A percentile compares a stretch with the other conserved stretches of the same genome.
Evolutionary conservation across 179 eudicot genomes (phyloP).

Genomic region (Actinidia polygama): DNA sequence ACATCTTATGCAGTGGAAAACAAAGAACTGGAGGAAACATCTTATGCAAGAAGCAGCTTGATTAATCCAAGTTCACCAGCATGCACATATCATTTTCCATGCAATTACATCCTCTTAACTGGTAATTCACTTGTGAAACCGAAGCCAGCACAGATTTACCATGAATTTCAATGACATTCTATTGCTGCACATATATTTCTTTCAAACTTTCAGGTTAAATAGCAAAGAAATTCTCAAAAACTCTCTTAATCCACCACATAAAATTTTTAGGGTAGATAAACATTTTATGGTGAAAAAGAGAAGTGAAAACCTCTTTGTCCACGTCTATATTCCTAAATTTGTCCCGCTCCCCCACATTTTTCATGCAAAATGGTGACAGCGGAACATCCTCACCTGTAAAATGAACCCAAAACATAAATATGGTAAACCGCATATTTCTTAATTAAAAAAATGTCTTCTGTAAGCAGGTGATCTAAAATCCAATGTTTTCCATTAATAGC

Average conservation of each 20-base stretch:
- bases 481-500: neutral
- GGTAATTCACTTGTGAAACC: neutral
- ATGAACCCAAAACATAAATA: slow-evolving; percentile 20
- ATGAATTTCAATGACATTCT: neutral
- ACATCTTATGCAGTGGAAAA: too few species aligned
- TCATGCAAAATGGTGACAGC: slow-evolving; percentile 79
- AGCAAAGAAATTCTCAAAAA: neutral
- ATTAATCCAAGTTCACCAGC: neutral
- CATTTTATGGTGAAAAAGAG: slow-evolving; percentile 21
- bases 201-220: neutral
- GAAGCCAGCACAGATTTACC: neutral
- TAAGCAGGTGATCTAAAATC: neutral
- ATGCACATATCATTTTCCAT: neutral
- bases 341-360: slow-evolving; percentile 84
- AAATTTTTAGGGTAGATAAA: neutral
- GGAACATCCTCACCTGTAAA: slow-evolving; percentile 84
- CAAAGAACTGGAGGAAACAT: neutral
- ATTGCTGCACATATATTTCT: neutral
- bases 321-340: slow-evolving; percentile 87
- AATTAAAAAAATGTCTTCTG: neutral
- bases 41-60: neutral
- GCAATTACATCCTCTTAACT: neutral
- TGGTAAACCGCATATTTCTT: neutral
- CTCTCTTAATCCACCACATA: neutral
- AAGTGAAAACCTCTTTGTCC: slow-evolving; percentile 90